Percentiles rank a stretch among this genome's conserved stretches.
These are phyloP conservation scores for Talaromyces rugulosus DNA, from an alignment of 2,329 filamentous ascomycete species.

Conservation along the genomic window DNA sequence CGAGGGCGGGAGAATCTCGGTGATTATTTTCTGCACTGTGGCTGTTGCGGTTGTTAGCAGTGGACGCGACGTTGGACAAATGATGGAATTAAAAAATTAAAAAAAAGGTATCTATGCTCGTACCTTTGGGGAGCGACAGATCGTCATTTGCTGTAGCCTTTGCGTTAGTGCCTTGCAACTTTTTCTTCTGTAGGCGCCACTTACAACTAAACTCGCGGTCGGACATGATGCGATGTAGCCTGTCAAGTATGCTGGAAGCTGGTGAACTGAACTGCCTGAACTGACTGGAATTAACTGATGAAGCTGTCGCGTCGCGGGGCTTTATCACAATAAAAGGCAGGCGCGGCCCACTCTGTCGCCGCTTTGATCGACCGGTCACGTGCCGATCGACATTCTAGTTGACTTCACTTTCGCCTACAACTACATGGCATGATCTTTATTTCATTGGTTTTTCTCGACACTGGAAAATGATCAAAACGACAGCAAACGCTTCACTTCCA, in stretches of 20 bases:
- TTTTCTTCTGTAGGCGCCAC: constrained; percentile 16
- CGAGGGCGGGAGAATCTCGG: constrained; percentile 79
- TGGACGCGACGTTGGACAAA: neutral
- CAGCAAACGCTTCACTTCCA: too few relatives aligned
- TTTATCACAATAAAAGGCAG: constrained; percentile 11
- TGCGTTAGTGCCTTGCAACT: constrained; percentile 1
- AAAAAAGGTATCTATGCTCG: constrained; percentile 8
- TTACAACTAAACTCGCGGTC: constrained; percentile 52
- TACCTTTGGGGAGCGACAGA: constrained; percentile 58
- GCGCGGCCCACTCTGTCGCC: constrained; percentile 12
- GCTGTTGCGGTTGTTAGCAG: constrained; percentile 39
- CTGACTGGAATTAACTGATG: neutral
- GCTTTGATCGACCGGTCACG: neutral
- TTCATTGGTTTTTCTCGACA: neutral
- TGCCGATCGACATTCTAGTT: neutral
- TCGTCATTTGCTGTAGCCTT: constrained; percentile 50
- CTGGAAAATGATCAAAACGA: too few relatives aligned
- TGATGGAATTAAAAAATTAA: neutral
- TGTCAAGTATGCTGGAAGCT: neutral
- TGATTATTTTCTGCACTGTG: constrained; percentile 78
- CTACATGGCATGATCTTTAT: neutral
- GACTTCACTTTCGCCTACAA: neutral
- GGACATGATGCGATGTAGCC: constrained; percentile 41
- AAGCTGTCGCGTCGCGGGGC: constrained; percentile 9
- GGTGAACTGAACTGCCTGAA: neutral